A percentile compares a stretch with the other conserved stretches of the same genome.
phyloP scores from a whole-genome alignment of 768 basidiomycete species.

The Naematelia aurantialba region DNA sequence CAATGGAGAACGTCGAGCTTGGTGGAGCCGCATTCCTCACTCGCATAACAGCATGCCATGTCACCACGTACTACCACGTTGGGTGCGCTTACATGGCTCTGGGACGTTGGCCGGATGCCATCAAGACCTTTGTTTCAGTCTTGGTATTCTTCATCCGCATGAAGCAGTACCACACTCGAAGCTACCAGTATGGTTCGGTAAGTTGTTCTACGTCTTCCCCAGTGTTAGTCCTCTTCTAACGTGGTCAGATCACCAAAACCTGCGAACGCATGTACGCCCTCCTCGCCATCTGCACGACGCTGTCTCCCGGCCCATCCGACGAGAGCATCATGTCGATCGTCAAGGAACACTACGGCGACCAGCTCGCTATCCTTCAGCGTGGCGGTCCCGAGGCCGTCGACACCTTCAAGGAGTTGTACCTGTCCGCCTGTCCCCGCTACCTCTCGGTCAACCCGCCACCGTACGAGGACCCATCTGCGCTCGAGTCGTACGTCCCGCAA shows the following conservation, averaged over 20 bases:
- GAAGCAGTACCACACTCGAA: conserved; percentile 92
- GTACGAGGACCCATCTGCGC: conserved; percentile 70
- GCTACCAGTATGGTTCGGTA: conserved; percentile 94
- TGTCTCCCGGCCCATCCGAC: conserved; percentile 87
- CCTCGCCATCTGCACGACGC: conserved; percentile 85
- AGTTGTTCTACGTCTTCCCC: conserved; percentile 9
- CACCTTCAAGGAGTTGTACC: conserved; percentile 87
- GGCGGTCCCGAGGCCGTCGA: conserved; percentile 65
- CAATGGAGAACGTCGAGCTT: conserved; percentile 90
- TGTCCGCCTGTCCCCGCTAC: conserved; percentile 93
- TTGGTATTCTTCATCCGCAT: conserved; percentile 94
- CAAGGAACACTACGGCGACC: conserved; percentile 90
- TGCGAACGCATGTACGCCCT: conserved; percentile 97
- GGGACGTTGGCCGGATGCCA: conserved; percentile 89
- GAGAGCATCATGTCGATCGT: conserved; percentile 91
- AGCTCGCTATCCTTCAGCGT: conserved; percentile 75
- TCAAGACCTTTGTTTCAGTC: conserved; percentile 85
- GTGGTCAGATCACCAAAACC: conserved; percentile 81
- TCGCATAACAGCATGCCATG: conserved; percentile 92
- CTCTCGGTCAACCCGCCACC: conserved; percentile 91
- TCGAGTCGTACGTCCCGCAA: conserved; percentile 56
- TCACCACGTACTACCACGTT: conserved; percentile 58
- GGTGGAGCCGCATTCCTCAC: conserved; percentile 91
- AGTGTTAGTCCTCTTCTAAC: background rate
- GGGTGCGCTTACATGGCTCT: conserved; percentile 97